Conservation (phyloP, 179 eudicot genomes). For the Silene coronaria region DNA sequence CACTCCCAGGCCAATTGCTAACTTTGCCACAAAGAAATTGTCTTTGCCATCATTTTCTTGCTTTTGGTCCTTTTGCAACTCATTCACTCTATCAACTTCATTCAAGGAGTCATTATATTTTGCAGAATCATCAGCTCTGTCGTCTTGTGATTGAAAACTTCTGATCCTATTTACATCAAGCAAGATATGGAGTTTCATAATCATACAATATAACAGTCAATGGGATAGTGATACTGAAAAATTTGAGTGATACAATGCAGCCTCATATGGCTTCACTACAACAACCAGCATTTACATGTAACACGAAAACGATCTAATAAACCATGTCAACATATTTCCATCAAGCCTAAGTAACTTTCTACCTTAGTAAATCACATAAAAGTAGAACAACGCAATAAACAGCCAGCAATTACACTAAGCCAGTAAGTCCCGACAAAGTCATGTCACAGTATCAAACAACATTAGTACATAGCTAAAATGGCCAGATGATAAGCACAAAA, state of each 20-base stretch:
- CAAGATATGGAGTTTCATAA: neutral
- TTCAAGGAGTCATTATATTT: slow-evolving; percentile 26
- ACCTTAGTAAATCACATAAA: neutral
- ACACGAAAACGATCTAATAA: neutral
- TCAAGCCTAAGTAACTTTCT: neutral
- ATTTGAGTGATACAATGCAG: neutral
- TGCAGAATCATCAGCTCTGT: slow-evolving; percentile 31
- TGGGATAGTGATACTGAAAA: neutral
- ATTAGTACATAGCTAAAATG: neutral
- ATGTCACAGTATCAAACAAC: neutral
- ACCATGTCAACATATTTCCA: neutral
- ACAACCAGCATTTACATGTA: neutral
- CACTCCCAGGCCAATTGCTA: slow-evolving; percentile 63
- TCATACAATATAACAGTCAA: neutral
- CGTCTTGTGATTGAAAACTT: slow-evolving; percentile 43
- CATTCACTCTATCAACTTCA: slow-evolving; percentile 33
- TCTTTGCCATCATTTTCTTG: slow-evolving; percentile 34
- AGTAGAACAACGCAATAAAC: neutral
- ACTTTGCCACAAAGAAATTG: slow-evolving; percentile 50
- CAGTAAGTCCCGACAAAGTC: neutral
- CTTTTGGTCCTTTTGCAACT: slow-evolving; percentile 22
- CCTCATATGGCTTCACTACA: neutral
- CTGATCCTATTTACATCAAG: slow-evolving; percentile 40
- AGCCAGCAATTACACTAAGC: neutral
- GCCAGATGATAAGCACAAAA: neutral